A percentile compares a stretch with the other conserved stretches of the same genome.
Conservation (phyloP, 495 filamentous ascomycete genomes). For the Penicillium goetzii region DNA sequence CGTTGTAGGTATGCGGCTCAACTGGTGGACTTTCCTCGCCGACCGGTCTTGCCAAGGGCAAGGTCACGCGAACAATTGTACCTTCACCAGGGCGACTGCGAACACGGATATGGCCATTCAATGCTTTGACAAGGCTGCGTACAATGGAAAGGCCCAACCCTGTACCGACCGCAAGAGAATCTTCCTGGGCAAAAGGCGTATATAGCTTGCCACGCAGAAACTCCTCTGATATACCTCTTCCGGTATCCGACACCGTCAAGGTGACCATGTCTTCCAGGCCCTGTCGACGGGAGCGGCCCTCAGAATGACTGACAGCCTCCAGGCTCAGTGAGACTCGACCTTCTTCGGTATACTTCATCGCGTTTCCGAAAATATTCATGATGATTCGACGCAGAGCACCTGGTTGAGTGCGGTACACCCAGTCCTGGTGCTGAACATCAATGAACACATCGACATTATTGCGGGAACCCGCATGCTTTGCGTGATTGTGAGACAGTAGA, state of each 20-base stretch:
- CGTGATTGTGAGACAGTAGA: constrained; percentile 19
- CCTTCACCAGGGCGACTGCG: constrained; percentile 54
- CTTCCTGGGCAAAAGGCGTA: constrained; percentile 77
- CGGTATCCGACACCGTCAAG: constrained; percentile 66
- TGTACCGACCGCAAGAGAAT: constrained; percentile 60
- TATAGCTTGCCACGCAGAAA: constrained; percentile 71
- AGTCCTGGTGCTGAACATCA: constrained; percentile 64
- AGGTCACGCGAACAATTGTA: constrained; percentile 53
- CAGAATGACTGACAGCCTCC: constrained; percentile 46
- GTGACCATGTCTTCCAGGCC: constrained; percentile 45
- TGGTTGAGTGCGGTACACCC: constrained; percentile 68
- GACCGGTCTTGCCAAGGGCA: constrained; percentile 46
- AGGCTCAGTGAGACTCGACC: constrained; percentile 69
- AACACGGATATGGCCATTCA: constrained; percentile 58
- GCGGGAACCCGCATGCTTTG: constrained; percentile 13
- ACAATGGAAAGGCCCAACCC: constrained; percentile 59
- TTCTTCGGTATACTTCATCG: constrained; percentile 74
- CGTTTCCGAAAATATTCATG: constrained; percentile 83
- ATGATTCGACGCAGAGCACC: constrained; percentile 75
- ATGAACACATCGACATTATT: constrained; percentile 60
- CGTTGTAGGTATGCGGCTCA: constrained; percentile 19
- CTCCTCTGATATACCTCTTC: constrained; percentile 73
- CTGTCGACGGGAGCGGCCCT: constrained; percentile 39
- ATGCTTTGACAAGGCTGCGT: constrained; percentile 54
- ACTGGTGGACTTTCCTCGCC: constrained; percentile 34